Evolutionary conservation across 1,139 yeast genomes (phyloP).

Genomic region (Suhomyces bolitotheri): DNA sequence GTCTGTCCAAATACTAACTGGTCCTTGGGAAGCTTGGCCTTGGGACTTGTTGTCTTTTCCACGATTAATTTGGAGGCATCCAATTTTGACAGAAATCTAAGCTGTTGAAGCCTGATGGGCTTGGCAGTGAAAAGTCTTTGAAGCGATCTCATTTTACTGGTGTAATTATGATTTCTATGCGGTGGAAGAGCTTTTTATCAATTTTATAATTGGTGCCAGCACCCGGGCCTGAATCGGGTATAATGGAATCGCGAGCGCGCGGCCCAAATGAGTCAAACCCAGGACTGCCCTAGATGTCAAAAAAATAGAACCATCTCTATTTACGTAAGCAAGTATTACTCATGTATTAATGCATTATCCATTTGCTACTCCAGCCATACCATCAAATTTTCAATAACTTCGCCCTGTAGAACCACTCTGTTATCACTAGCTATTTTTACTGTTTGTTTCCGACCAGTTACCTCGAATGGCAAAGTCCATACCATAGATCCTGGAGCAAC

Average conservation of each 20-base stretch:
- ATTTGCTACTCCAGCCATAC: conserved; percentile 22
- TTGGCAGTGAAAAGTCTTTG: conserved; percentile 7
- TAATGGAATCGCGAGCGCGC: not conserved
- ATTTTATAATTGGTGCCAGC: too few relatives aligned
- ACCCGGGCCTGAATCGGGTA: conserved; percentile 4
- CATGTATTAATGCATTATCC: too few relatives aligned
- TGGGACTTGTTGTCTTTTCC: conserved; percentile 59
- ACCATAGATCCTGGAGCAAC: conserved; percentile 25
- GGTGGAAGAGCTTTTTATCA: too few relatives aligned
- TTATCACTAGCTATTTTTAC: conserved; percentile 28
- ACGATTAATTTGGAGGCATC: conserved; percentile 72
- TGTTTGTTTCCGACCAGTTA: conserved; percentile 14
- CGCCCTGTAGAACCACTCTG: conserved; percentile 33
- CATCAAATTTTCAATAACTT: conserved; percentile 37
- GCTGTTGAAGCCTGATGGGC: conserved; percentile 5
- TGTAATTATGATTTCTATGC: not conserved
- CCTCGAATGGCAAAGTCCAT: conserved; percentile 34
- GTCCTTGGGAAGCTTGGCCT: conserved; percentile 67
- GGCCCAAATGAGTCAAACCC: conserved; percentile 1
- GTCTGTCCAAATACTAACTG: conserved; percentile 82
- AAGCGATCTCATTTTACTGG: conserved; percentile 7
- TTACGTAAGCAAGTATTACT: too few relatives aligned
- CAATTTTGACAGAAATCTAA: conserved; percentile 28
- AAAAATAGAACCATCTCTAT: too few relatives aligned
- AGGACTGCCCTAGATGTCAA: too few relatives aligned